phyloP scores from a whole-genome alignment of 2,329 filamentous ascomycete species.

The Epichloe elymi region DNA sequence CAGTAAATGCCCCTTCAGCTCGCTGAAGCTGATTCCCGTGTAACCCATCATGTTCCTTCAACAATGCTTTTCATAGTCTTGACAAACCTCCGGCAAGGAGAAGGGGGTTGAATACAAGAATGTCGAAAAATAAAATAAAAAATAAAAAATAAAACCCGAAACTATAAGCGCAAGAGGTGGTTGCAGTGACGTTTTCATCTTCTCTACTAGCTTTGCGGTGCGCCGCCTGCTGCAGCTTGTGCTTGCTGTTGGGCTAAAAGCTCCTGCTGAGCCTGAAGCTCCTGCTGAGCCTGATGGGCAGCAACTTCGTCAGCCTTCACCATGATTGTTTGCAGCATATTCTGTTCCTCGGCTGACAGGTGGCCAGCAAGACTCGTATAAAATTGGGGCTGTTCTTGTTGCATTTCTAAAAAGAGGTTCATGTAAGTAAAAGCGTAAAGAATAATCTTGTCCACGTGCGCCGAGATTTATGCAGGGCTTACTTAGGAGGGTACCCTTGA shows the following conservation, averaged over 20 bases:
- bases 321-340: constrained; percentile 66
- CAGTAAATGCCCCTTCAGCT: background rate
- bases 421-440: background rate
- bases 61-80: constrained; percentile 3
- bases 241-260: constrained; percentile 17
- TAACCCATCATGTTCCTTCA: background rate
- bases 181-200: background rate
- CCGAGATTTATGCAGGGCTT: constrained; percentile 27
- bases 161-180: background rate
- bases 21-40: background rate
- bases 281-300: constrained; percentile 9
- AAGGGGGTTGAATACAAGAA: background rate
- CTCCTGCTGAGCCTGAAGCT: constrained; percentile 12
- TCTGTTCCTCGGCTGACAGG: constrained; percentile 68
- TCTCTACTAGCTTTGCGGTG: constrained; percentile 6
- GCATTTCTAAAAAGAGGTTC: constrained; percentile 47
- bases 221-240: background rate
- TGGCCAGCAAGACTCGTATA: constrained; percentile 71
- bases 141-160: background rate
- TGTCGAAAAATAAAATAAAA: background rate
- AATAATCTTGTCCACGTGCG: background rate
- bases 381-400: constrained; percentile 81
- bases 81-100: background rate
- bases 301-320: constrained; percentile 41
- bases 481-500: constrained; percentile 74